A percentile compares a stretch with the other conserved stretches of the same genome.
phyloP scores from a whole-genome alignment of 257 asterid species.

The Solanum clarkiae region DNA sequence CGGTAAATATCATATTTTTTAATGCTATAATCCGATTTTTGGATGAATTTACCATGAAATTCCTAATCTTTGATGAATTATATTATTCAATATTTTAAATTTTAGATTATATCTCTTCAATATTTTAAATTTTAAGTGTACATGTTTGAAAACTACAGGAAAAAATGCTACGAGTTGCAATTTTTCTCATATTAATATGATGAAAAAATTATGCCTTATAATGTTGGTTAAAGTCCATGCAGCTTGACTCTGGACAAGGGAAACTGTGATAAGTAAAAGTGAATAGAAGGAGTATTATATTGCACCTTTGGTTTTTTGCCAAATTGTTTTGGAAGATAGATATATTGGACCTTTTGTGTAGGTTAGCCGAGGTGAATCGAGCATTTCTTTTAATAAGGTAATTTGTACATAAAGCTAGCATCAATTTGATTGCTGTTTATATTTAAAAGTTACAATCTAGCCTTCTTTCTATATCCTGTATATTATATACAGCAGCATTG shows the following conservation, averaged over 20 bases:
- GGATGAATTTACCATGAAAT: neutral
- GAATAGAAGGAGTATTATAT: no score
- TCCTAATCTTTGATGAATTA: neutral
- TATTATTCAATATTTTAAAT: neutral
- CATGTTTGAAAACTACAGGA: no score
- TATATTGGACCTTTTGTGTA: neutral
- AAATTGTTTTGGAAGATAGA: neutral
- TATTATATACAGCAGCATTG: neutral
- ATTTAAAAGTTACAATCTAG: neutral
- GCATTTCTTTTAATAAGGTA: neutral
- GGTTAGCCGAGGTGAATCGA: neutral
- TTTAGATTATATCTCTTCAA: neutral
- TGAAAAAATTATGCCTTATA: neutral
- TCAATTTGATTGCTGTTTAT: neutral
- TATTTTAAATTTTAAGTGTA: neutral
- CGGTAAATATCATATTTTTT: constrained; percentile 21
- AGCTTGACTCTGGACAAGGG: neutral
- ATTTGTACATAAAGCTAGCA: neutral
- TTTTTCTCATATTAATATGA: neutral
- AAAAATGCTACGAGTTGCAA: neutral
- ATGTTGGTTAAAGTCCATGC: neutral
- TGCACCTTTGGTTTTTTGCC: neutral
- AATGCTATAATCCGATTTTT: neutral
- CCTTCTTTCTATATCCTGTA: neutral
- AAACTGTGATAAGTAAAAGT: neutral